Evolutionary conservation across 2,329 filamentous ascomycete species (phyloP), one percentile per base, ranked within the genome.

Genomic region (Apiospora sp.): DNA sequence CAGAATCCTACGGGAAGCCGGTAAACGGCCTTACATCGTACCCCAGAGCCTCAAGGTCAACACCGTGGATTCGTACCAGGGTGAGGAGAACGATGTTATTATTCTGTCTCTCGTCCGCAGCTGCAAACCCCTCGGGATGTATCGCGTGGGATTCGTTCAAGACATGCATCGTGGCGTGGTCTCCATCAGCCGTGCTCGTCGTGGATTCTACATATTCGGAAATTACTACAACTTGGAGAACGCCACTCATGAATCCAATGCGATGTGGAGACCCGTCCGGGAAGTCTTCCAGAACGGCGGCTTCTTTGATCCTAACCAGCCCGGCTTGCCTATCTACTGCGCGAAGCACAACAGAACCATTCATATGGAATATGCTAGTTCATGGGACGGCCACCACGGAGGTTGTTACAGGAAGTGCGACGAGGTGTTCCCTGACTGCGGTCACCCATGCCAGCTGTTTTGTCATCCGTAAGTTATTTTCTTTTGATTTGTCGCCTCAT

Each of bases 41-140:
- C 27, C 78, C 79, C 8, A 51, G 69, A 71, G 74, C 64, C 78
- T 88, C 76, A 92, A 92, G 2, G 92, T 97, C 1, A 89, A 90
- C 46, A 98, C 95, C 0, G 93, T 98, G 0, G 95, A 98, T 78
- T 94, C 93, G 0, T 98, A 96, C 78, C 95, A 98, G 80, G 95
- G 95, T 16, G 94, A 98, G 77, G 94, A 98, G 79, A 98, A 97
- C 74, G 93, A 95, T 34, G 86, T 98, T 12, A 87, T 98, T 13
- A 80, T 98, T 1, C 84, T 98, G 0, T 97, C 95, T 0, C 84
- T 97, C 0, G 94, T 96, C 3, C 89, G 95, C 61, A 95, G 92
- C 75, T 92, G 92, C 48, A 77, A 83, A 1, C 78, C 83, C 5
- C 84, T 85, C 0, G 76, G 75, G 0, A 76, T 75, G 2, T 76